phyloP scores from a whole-genome alignment of 257 asterid species.

The Cinchona pubescens region DNA sequence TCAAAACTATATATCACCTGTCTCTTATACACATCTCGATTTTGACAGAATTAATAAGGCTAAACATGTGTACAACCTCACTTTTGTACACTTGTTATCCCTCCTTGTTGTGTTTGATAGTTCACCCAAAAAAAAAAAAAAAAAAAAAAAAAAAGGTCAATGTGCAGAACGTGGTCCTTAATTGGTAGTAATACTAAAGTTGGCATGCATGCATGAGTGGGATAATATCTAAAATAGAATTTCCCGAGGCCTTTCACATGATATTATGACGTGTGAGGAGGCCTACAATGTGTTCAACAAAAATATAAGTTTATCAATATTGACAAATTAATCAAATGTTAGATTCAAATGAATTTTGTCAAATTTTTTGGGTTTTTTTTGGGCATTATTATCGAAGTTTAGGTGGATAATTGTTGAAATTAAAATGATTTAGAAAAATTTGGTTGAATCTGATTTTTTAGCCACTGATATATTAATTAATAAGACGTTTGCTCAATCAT shows the following conservation, averaged over 20 bases:
- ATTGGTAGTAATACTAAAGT: too few species aligned
- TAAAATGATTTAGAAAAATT: not conserved
- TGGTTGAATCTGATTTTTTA: too few species aligned
- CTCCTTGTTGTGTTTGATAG: not conserved
- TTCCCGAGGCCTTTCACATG: constrained; percentile 37
- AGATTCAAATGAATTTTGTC: not conserved
- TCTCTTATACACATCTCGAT: too few species aligned
- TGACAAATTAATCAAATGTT: not conserved
- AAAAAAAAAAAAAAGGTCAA: constrained; percentile 4
- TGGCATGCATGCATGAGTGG: constrained; percentile 17
- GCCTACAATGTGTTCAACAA: not conserved
- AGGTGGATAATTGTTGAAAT: not conserved
- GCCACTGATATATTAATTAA: too few species aligned
- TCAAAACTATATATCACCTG: too few species aligned
- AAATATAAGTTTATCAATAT: too few species aligned
- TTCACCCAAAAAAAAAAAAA: too few species aligned
- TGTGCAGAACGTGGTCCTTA: not conserved
- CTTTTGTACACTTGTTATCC: too few species aligned
- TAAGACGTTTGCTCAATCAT: too few species aligned
- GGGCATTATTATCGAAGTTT: not conserved
- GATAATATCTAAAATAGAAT: constrained; percentile 24
- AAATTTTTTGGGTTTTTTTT: not conserved
- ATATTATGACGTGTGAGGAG: constrained; percentile 18
- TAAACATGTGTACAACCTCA: too few species aligned
- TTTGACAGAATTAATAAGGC: too few species aligned